phyloP scores from a whole-genome alignment of 768 basidiomycete species.

The Russula emetica region DNA sequence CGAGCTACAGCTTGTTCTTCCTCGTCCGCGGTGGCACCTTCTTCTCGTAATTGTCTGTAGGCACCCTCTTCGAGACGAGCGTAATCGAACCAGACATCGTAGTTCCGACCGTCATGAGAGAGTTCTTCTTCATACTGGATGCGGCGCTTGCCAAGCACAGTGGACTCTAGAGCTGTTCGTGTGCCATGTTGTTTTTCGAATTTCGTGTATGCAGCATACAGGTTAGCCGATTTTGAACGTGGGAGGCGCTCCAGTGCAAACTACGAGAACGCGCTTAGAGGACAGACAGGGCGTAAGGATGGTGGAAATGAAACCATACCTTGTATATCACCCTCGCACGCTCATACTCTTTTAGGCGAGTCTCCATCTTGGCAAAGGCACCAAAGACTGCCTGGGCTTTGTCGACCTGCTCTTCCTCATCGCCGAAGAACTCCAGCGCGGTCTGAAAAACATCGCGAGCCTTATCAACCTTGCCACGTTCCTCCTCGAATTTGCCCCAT shows the following conservation, averaged over 20 bases:
- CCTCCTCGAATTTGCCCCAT: conserved; percentile 64
- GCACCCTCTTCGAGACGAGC: conserved; percentile 90
- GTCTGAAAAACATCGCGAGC: conserved; percentile 63
- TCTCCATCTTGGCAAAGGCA: conserved; percentile 97
- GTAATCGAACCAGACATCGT: conserved; percentile 98
- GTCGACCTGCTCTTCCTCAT: conserved; percentile 61
- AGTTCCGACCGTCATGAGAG: conserved; percentile 85
- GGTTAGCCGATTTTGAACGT: conserved; percentile 78
- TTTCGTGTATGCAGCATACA: conserved; percentile 92
- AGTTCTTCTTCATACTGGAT: conserved; percentile 99
- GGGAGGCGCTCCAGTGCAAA: conserved; percentile 94
- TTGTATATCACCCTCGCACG: conserved; percentile 97
- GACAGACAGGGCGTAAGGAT: not conserved
- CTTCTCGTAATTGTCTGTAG: conserved; percentile 65
- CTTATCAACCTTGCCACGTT: conserved; percentile 58
- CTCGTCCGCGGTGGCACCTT: conserved; percentile 70
- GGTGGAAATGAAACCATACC: conserved; percentile 42
- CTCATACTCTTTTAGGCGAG: conserved; percentile 90
- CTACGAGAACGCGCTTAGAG: conserved; percentile 39
- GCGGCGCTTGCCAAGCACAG: conserved; percentile 94
- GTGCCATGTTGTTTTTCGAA: conserved; percentile 98
- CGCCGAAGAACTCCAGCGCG: conserved; percentile 60
- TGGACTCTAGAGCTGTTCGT: conserved; percentile 80
- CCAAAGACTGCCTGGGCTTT: conserved; percentile 89
- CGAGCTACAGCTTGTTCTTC: conserved; percentile 56